phyloP scores from a whole-genome alignment of 1,284 basidiomycete genomes.

The Apiotrichum sp. region DNA sequence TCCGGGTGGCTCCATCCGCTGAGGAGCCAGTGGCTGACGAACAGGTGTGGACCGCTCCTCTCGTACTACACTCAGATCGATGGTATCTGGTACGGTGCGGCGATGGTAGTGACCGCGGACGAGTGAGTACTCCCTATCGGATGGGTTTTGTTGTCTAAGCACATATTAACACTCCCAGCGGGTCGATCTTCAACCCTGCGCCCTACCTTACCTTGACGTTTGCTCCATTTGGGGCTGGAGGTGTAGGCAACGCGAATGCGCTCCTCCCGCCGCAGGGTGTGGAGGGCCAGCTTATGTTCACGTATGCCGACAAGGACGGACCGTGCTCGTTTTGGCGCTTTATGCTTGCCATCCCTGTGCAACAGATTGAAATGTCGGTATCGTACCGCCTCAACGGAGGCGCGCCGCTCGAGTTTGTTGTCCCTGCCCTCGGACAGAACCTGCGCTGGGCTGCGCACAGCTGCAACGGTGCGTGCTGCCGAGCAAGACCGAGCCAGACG shows the following conservation, averaged over 20 bases:
- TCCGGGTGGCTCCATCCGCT: not conserved
- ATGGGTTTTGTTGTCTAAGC: no score
- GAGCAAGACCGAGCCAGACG: not conserved
- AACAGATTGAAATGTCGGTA: slow-evolving; percentile 66
- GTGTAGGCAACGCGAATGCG: not conserved
- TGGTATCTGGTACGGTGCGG: slow-evolving; percentile 78
- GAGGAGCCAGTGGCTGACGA: not conserved
- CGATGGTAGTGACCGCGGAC: slow-evolving; percentile 63
- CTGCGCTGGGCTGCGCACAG: slow-evolving; percentile 80
- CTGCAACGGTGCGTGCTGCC: slow-evolving; percentile 50
- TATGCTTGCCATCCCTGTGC: slow-evolving; percentile 74
- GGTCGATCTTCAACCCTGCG: slow-evolving; percentile 69
- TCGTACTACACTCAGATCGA: slow-evolving; percentile 79
- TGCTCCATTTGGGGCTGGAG: slow-evolving; percentile 27
- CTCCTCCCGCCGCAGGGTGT: slow-evolving; percentile 38
- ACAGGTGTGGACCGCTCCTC: slow-evolving; percentile 67
- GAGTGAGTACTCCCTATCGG: slow-evolving; percentile 15
- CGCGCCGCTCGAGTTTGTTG: slow-evolving; percentile 69
- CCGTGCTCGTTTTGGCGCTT: slow-evolving; percentile 94
- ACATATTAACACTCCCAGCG: slow-evolving; percentile 15
- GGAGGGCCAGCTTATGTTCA: slow-evolving; percentile 68
- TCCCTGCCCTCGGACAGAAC: slow-evolving; percentile 75
- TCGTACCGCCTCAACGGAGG: slow-evolving; percentile 73
- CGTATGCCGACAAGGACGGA: slow-evolving; percentile 63
- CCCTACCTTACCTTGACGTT: slow-evolving; percentile 63